A percentile compares a stretch with the other conserved stretches of the same genome.
These are phyloP conservation scores for Fraxinus floribunda DNA, from an alignment of 305 asterid species.

Conservation along the genomic window DNA sequence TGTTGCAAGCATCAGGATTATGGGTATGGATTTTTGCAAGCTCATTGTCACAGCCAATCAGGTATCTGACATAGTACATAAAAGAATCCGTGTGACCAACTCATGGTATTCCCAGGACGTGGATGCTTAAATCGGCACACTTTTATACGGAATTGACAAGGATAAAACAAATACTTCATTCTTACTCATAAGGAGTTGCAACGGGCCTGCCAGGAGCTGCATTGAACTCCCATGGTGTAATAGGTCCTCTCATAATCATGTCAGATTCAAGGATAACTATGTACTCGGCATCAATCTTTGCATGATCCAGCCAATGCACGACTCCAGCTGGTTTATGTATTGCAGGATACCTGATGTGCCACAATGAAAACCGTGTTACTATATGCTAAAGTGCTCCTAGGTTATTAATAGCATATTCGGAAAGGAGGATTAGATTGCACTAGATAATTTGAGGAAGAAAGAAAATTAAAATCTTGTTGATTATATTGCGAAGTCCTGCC, in stretches of 20 bases:
- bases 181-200: constrained; percentile 95
- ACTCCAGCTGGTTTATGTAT: constrained; percentile 92
- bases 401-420: background rate
- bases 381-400: background rate
- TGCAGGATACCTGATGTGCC: constrained; percentile 83
- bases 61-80: constrained; percentile 48
- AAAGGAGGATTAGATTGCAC: background rate
- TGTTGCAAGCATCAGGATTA: constrained; percentile 81
- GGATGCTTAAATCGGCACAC: background rate
- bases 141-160: background rate
- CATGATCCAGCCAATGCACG: constrained; percentile 93
- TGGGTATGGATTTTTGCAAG: constrained; percentile 84
- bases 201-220: constrained; percentile 76
- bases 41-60: constrained; percentile 92
- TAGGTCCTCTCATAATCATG: constrained; percentile 93
- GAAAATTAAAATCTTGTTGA: background rate
- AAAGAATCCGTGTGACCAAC: constrained; percentile 1
- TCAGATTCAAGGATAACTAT: constrained; percentile 86
- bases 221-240: constrained; percentile 94
- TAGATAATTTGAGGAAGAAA: background rate
- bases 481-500: background rate
- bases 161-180: background rate
- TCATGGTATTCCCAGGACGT: background rate
- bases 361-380: constrained; percentile 20
- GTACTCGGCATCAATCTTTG: constrained; percentile 78